Conservation (phyloP, 2,329 filamentous ascomycete genomes). For the Cladorrhinum sp. region DNA sequence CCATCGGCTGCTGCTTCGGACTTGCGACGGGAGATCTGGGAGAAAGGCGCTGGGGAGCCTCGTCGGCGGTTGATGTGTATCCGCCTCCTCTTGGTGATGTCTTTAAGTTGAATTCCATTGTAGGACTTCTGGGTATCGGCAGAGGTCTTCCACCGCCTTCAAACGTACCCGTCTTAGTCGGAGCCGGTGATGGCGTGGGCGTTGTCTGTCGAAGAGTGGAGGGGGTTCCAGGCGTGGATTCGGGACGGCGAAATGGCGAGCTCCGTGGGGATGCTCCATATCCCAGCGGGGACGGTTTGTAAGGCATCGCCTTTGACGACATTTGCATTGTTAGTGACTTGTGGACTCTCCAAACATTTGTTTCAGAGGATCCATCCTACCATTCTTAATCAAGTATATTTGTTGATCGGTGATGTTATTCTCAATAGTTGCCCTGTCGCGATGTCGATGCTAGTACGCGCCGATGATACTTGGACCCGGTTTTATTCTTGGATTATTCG, state of each 20-base stretch:
- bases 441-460: neutral
- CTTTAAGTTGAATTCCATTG: conserved; percentile 38
- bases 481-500: neutral
- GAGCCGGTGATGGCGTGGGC: conserved; percentile 58
- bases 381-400: neutral
- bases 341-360: neutral
- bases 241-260: conserved; percentile 61
- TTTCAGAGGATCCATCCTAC: neutral
- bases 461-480: neutral
- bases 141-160: neutral
- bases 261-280: conserved; percentile 63
- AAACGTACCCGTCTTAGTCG: conserved; percentile 31
- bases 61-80: conserved; percentile 12
- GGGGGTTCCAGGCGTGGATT: conserved; percentile 60
- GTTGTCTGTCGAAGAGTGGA: conserved; percentile 63
- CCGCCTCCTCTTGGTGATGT: conserved; percentile 34
- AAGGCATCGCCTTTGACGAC: conserved; percentile 48
- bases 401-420: conserved; percentile 1
- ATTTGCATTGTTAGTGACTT: conserved; percentile 28
- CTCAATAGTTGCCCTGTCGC: neutral
- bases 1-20: conserved; percentile 7
- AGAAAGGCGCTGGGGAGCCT: conserved; percentile 8
- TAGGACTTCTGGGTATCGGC: conserved; percentile 35
- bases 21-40: conserved; percentile 8
- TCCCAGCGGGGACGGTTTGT: conserved; percentile 69